Conservation (phyloP, 2,329 filamentous ascomycete genomes). For the Cladophialophora chaetospira region DNA sequence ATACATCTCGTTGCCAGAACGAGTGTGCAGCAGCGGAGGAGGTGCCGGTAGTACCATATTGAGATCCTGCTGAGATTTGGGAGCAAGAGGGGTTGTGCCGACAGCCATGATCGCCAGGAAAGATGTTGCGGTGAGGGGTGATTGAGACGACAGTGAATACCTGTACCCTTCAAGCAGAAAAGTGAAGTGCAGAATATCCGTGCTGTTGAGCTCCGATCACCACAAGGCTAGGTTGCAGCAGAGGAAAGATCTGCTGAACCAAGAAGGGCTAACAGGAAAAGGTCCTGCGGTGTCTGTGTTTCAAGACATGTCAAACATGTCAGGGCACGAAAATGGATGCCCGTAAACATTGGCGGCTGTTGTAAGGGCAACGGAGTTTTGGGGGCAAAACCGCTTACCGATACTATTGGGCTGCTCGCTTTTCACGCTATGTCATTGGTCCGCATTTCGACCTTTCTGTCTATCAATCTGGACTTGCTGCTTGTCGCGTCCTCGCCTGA, state of each 20-base stretch:
- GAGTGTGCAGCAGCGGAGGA: conserved; percentile 52
- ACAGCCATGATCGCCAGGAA: conserved; percentile 1
- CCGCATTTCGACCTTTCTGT: neutral
- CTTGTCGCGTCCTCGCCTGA: too few relatives aligned
- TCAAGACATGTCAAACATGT: too few relatives aligned
- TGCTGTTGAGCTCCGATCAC: neutral
- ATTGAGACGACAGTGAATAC: conserved; percentile 3
- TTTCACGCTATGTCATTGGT: neutral
- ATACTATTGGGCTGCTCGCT: neutral
- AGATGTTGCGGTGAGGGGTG: conserved; percentile 4
- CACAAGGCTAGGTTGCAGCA: neutral
- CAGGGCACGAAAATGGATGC: too few relatives aligned
- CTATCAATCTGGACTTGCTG: too few relatives aligned
- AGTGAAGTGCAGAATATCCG: neutral
- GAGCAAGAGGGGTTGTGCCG: conserved; percentile 28
- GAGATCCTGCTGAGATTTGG: conserved; percentile 28
- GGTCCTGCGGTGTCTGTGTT: too few relatives aligned
- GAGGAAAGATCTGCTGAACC: neutral
- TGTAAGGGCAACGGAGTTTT: too few relatives aligned
- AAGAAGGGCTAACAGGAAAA: too few relatives aligned
- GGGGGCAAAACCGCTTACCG: neutral
- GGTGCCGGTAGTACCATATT: conserved; percentile 44
- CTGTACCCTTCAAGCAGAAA: neutral
- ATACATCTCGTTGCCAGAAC: conserved; percentile 50
- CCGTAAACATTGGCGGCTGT: too few relatives aligned